Base-by-base conservation (phyloP, 495 filamentous ascomycete species). In the Hypoxylon fragiforme region DNA sequence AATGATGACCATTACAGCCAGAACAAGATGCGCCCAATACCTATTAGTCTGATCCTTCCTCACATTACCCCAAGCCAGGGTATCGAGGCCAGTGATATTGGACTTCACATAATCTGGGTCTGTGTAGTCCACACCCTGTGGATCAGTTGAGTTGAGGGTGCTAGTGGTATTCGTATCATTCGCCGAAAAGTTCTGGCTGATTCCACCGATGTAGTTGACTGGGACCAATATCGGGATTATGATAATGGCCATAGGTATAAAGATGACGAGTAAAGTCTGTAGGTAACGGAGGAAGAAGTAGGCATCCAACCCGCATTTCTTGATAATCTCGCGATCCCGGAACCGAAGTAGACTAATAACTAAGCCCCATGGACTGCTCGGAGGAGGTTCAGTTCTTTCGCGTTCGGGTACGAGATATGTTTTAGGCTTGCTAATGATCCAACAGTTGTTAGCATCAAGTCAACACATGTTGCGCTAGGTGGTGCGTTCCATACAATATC, bases 251-350 rank as follows among this genome's bases (percentile, higher is more conserved):
- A 95, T 77, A 6, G 91, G 88, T 14, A 94, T 68, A 63, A 97
- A 97, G 53, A 97, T 92, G 64, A 95, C 87, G 30, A 98, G 80
- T 2, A 98, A 82, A 68, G 95, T 94, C 47, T 92, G 89, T 12
- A 98, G 79, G 67, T 95, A 98, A 45, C 95, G 89, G 1, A 98
- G 79, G 73, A 97, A 98, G 71, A 98, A 95, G 75, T 97, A 98
- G 62, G 95, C 92, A 71, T 98, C 94, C 31, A 98, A 81, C 4
- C 94, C 94, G 69, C 90, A 96, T 71, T 96, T 96, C 31, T 89
- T 85, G 53, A 97, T 94, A 65, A 97, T 87, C 57, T 96, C 90
- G n/a, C 87, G 78, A 70, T 91, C 86, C 38, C 82, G 79, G 46
- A 90, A 90, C 64, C 79, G 83, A 71, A 94, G 89, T 26, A 96